Percentiles rank a stretch among this genome's conserved stretches.
phyloP scores from a whole-genome alignment of 164 flowering plant species.

The Amborella trichopoda region DNA sequence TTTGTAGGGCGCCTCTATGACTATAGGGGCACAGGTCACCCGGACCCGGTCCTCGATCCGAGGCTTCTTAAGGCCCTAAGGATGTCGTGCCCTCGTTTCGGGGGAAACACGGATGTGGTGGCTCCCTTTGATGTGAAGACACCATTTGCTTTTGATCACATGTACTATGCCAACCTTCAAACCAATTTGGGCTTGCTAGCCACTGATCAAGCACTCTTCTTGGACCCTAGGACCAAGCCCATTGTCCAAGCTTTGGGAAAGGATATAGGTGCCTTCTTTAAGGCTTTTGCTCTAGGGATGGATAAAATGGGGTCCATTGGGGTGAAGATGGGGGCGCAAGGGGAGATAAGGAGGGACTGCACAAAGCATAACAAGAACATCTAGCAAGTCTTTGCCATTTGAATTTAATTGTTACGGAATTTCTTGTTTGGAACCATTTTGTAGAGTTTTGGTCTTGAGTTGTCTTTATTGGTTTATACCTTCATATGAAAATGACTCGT shows the following conservation, averaged over 20 bases:
- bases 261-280: conserved; percentile 56
- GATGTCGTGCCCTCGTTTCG: conserved; percentile 61
- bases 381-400: no score
- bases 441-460: no score
- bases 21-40: conserved; percentile 31
- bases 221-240: conserved; percentile 56
- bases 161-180: conserved; percentile 53
- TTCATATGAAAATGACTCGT: no score
- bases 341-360: conserved; percentile 71
- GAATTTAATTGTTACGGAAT: no score
- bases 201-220: conserved; percentile 57
- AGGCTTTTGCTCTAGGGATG: conserved; percentile 69
- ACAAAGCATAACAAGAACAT: conserved; percentile 12
- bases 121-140: conserved; percentile 77
- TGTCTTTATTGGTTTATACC: no score
- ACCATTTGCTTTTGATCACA: conserved; percentile 66
- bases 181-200: conserved; percentile 53
- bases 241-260: conserved; percentile 45
- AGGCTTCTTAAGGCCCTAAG: conserved; percentile 50
- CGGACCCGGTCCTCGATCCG: conserved; percentile 62
- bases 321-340: conserved; percentile 62
- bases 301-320: conserved; percentile 76
- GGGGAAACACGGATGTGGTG: conserved; percentile 47
- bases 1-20: conserved; percentile 51
- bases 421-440: no score